Conservation (phyloP, 1,284 basidiomycete genomes). For the Sporisorium graminicola region DNA sequence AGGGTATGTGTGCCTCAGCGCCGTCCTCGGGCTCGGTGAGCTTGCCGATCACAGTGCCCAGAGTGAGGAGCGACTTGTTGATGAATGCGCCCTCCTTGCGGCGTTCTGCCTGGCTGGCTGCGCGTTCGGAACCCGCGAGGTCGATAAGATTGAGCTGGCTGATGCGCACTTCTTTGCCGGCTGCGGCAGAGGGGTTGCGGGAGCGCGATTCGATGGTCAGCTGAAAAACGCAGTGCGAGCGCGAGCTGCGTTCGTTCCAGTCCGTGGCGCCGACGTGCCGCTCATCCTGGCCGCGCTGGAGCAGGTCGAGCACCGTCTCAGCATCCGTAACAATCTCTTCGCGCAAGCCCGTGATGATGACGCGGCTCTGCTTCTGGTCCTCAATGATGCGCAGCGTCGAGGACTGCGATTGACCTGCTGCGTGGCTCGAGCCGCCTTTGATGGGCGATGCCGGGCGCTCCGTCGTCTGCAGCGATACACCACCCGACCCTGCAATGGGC, state of each 20-base stretch:
- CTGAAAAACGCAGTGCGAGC: conserved; percentile 84
- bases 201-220: conserved; percentile 70
- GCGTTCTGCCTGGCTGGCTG: conserved; percentile 73
- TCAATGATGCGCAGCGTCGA: conserved; percentile 64
- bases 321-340: conserved; percentile 74
- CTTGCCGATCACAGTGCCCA: conserved; percentile 74
- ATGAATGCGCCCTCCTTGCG: conserved; percentile 72
- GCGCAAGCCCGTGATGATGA: conserved; percentile 72
- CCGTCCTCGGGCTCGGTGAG: conserved; percentile 71
- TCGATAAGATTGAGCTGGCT: conserved; percentile 73
- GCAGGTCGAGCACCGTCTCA: conserved; percentile 74
- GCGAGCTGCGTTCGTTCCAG: conserved; percentile 94
- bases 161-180: conserved; percentile 57
- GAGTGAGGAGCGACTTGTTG: conserved; percentile 71
- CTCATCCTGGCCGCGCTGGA: conserved; percentile 86
- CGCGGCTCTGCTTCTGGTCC: conserved; percentile 69
- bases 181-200: not conserved
- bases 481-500: conserved; percentile 8
- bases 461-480: conserved; percentile 11
- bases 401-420: conserved; percentile 15
- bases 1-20: conserved; percentile 72
- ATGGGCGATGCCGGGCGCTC: conserved; percentile 43
- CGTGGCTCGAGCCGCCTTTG: conserved; percentile 23
- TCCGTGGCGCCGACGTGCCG: conserved; percentile 93
- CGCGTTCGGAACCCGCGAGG: conserved; percentile 74